These are phyloP conservation scores for Ascobolus immersus DNA, from an alignment of 495 filamentous ascomycete species.

Conservation along the genomic window DNA sequence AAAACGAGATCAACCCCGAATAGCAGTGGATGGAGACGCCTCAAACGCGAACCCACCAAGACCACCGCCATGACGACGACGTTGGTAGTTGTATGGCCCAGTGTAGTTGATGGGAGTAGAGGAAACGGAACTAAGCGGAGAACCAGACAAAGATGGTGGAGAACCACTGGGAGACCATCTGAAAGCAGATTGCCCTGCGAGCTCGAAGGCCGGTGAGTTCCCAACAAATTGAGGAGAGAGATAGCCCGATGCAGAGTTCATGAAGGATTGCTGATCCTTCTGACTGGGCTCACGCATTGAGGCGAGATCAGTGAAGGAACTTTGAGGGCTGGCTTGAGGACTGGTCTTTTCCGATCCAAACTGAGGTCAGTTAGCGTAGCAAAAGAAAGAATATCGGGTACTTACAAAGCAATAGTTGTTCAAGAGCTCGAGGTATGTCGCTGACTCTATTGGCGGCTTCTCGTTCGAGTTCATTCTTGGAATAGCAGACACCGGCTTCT, in stretches of 20 bases:
- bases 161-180: not conserved
- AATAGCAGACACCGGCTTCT: slow-evolving; percentile 10
- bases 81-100: slow-evolving; percentile 1
- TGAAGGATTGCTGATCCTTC: too few species aligned
- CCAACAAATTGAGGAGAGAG: not conserved
- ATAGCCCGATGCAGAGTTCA: not conserved
- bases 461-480: slow-evolving; percentile 11
- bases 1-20: too few species aligned
- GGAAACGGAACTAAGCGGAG: not conserved
- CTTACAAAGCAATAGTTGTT: slow-evolving; percentile 98
- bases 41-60: slow-evolving; percentile 1
- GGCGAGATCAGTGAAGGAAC: not conserved
- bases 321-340: not conserved
- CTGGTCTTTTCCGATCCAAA: not conserved
- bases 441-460: slow-evolving; percentile 49
- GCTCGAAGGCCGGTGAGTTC: not conserved
- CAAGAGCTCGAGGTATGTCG: slow-evolving; percentile 76
- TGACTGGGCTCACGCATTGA: too few species aligned
- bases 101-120: not conserved
- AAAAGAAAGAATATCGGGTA: slow-evolving; percentile 20
- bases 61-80: not conserved
- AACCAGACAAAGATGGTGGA: not conserved
- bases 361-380: slow-evolving; percentile 9
- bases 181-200: not conserved
- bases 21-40: not conserved